Base-by-base conservation (phyloP, 768 basidiomycete genomes). In the Lyophyllum semitale region DNA sequence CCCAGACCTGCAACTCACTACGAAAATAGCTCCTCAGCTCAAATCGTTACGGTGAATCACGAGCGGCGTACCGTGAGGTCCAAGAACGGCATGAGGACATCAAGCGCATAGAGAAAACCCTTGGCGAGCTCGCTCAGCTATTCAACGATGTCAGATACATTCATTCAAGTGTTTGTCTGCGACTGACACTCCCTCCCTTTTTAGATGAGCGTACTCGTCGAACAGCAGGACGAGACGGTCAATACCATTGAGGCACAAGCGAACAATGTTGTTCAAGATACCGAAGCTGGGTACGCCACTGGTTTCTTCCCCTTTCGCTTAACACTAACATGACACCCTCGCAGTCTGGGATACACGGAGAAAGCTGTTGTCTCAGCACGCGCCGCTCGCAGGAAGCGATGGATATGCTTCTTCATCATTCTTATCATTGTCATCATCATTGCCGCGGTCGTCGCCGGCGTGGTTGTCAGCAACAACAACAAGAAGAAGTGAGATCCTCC, bases 1-100 rank as follows among this genome's bases (percentile, higher is more conserved):
- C 26, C 25, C 43, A 41, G 32, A 43, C 17, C n/a, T 35, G 26
- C 29, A 53, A 51, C 58, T 58, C n/a, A 65, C 47, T 30, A 22
- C 35, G 23, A 50, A 53, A 11, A 4, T 60, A 95, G 91, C 79
- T 97, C 59, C 80, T 95, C 78, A 91, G 84, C 74, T 92, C 93
- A 43, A 92, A 89, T 71, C 89, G 92, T n/a, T 91, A 89, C 63
- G 94, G 89, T 49, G 88, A 90, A 66, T 93, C 95, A 43, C 81
- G 89, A 51, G 89, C 89, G 9, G 95, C 95, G 3, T 97, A 95
- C 72, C 85, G 88, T 48, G 96, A 99, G 68, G 96, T 98, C n/a
- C 96, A 98, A 75, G 91, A 89, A 64, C 88, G 96, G 57, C 95
- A 98, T 66, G 91, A 90, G 69, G 95, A 99, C 63, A 92, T 99